Base-by-base conservation (phyloP, 768 basidiomycete species). In the Coprinopsis sp. region DNA sequence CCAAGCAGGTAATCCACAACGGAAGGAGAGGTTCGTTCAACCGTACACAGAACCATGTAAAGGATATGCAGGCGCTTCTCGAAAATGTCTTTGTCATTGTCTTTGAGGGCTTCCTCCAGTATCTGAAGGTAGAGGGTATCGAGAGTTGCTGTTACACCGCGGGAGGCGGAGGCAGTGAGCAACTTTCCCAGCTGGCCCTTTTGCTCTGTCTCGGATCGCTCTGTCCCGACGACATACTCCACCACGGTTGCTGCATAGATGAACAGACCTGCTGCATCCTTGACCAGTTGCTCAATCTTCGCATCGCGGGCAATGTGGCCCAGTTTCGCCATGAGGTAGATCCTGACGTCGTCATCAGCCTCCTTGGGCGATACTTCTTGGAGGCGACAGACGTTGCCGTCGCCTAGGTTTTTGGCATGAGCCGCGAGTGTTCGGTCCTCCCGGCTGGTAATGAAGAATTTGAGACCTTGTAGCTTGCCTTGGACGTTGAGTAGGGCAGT, bases 31-130 rank as follows among this genome's bases (percentile, higher is more conserved):
- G 48, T 40, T 21, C 37, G 46, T 30, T 58, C 57, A 6, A 22
- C 36, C 36, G 59, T 49, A 38, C 53, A 60, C 4, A 60, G 57
- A 25, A 60, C 51, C 3, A 55, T 60, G 24, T 55, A 45, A 14
- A 60, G 46, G 25, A 62, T 53, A 1, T 19, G 10, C 14, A 60
- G 28, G 5, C 53, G 46, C 38, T 14, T 2, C 13, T 8, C 13
- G 21, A 49, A 34, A n/a, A 51, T 11, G 1, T 55, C 39, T 24
- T 33, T 33, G 4, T 50, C 30, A 10, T 55, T 46, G 6, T 37
- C 16, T 12, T 38, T 46, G 33, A 61, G 53, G 8, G 55, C 51
- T 7, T 53, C 46, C n/a, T 37, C 14, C 22, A 54, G n/a, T 14
- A 58, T 55, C 16, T 51, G 46, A 7, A 28, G 37, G 28, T 58